Evolutionary conservation across 768 basidiomycete species (phyloP).

Genomic region (Auriscalpium vulgare): DNA sequence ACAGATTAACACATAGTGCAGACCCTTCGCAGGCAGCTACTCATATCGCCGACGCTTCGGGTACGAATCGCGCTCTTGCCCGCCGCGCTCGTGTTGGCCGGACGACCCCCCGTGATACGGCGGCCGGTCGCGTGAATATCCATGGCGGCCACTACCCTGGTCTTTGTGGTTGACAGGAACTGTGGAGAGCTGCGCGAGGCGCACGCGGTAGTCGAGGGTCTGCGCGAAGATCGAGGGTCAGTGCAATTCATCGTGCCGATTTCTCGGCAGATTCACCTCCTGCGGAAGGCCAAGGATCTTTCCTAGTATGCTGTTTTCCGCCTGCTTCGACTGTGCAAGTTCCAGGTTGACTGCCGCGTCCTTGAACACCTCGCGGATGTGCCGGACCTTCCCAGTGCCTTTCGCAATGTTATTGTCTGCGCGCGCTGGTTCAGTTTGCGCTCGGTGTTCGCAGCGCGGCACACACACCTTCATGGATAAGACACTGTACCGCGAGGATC

Average conservation of each 20-base stretch:
- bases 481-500: slow-evolving; percentile 31
- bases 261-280: slow-evolving; percentile 4
- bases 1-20: too few relatives aligned
- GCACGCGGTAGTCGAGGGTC: not conserved
- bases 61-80: not conserved
- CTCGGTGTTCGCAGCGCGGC: not conserved
- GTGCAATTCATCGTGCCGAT: not conserved
- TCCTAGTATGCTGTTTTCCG: slow-evolving; percentile 16
- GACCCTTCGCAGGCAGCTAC: not conserved
- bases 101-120: not conserved
- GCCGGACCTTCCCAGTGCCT: slow-evolving; percentile 24
- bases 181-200: not conserved
- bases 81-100: not conserved
- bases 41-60: not conserved
- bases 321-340: slow-evolving; percentile 2
- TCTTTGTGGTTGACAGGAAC: not conserved
- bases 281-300: slow-evolving; percentile 17
- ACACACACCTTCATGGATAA: slow-evolving; percentile 31
- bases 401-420: slow-evolving; percentile 35
- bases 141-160: not conserved
- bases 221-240: not conserved
- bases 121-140: not conserved
- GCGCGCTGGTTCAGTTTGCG: not conserved
- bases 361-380: slow-evolving; percentile 29
- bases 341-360: slow-evolving; percentile 19